Evolutionary conservation across 371 early-diverging fungal species (phyloP), one percentile per base, ranked within the genome.

Genomic region (Rhizopus arrhizus): DNA sequence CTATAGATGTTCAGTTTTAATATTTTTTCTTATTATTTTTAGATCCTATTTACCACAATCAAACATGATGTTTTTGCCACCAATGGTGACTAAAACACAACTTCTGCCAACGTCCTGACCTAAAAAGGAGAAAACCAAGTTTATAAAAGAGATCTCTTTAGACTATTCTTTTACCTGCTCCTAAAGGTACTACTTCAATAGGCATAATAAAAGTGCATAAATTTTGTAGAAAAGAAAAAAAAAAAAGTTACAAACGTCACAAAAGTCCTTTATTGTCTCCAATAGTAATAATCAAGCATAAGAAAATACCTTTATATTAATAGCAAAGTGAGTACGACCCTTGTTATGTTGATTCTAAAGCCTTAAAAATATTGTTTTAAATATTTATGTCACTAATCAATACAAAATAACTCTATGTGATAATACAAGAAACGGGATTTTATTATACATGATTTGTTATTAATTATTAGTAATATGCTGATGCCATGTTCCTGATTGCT

Each of bases 21-120:
- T 42, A 52, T 32, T 52, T 52, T 16, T 36, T 9, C 13, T 22
- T 9, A 32, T 13, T n/a, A 22, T 10, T 57, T 34, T 46, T 22
- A 36, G 12, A 29, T 13, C 15, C 16, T 35, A 29, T 16, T 51
- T 72, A 74, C 80, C 98, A 73, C 99, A 98, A 80, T 98, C 99
- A 69, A 98, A 89, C 96, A 98, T 96, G 33, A 98, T 91, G 53
- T 91, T 95, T 70, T 90, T 91, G 36, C 89, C 89, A 46, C 93
- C 89, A 35, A 97, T 82, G 4, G 91, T 88, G 50, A 94, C 90
- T 36, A 98, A 75, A 65, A 98, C 88, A 59, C 98, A 98, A 47
- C 92, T 92, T 72, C 94, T 78, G 8, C 99, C 99, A 11, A 98
- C 96, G 72, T 98, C 99, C 69, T 82, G 90, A 31, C 87, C 80